These are phyloP conservation scores for Camelina hispida DNA, from an alignment of 345 rosid genomes.

Conservation along the genomic window DNA sequence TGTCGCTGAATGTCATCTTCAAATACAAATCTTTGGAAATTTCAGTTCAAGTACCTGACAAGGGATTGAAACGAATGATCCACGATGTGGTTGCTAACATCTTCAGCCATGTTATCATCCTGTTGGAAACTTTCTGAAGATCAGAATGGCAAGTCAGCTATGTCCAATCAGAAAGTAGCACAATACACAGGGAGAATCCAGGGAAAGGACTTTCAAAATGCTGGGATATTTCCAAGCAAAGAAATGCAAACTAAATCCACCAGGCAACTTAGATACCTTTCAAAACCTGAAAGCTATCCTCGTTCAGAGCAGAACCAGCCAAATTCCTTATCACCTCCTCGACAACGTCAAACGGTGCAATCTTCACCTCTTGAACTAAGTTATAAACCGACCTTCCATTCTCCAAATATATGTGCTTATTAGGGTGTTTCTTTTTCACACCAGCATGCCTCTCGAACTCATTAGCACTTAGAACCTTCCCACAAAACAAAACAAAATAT, in stretches of 20 bases:
- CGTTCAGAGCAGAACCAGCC: constrained; percentile 79
- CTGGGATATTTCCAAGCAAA: background rate
- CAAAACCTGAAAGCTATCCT: constrained; percentile 75
- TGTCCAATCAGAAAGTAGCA: background rate
- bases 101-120: constrained; percentile 44
- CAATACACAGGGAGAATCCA: background rate
- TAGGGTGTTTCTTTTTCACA: constrained; percentile 84
- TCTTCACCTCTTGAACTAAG: constrained; percentile 74
- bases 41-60: constrained; percentile 46
- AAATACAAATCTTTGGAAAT: background rate
- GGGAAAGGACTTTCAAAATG: background rate
- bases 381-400: constrained; percentile 86
- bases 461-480: constrained; percentile 75
- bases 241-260: constrained; percentile 18
- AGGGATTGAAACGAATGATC: constrained; percentile 42
- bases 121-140: constrained; percentile 59
- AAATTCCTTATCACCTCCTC: constrained; percentile 65
- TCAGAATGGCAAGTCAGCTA: constrained; percentile 30
- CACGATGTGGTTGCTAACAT: constrained; percentile 37
- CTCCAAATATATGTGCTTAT: constrained; percentile 78
- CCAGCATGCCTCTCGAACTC: constrained; percentile 88
- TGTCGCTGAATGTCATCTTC: background rate
- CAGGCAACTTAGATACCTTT: constrained; percentile 56
- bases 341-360: constrained; percentile 56
- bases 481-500: constrained; percentile 29